phyloP scores from a whole-genome alignment of 2,329 filamentous ascomycete genomes.

The Thielaviopsis populi region DNA sequence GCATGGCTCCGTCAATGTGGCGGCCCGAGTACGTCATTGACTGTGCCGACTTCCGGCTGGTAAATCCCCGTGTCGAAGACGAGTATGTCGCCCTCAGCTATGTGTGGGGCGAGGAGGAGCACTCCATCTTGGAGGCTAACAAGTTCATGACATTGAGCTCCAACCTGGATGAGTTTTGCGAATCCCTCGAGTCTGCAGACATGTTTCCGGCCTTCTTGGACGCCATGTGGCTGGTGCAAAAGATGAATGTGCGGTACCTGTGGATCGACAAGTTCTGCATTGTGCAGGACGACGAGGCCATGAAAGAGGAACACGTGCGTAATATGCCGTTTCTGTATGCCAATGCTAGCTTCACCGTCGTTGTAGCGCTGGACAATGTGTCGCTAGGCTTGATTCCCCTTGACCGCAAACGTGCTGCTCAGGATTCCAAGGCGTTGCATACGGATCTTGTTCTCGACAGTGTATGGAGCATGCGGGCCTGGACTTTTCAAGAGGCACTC shows the following conservation, averaged over 20 bases:
- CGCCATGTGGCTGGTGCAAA: slow-evolving; percentile 31
- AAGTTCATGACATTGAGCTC: slow-evolving; percentile 24
- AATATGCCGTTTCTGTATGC: slow-evolving; percentile 33
- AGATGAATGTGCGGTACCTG: slow-evolving; percentile 29
- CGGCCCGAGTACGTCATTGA: slow-evolving; percentile 30
- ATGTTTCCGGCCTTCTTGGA: slow-evolving; percentile 30
- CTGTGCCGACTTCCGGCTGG: slow-evolving; percentile 27
- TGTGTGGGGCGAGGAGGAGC: slow-evolving; percentile 26
- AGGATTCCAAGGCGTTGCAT: slow-evolving; percentile 22
- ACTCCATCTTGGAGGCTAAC: slow-evolving; percentile 19
- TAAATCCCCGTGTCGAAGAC: slow-evolving; percentile 27
- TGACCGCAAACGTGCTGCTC: slow-evolving; percentile 23
- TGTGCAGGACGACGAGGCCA: slow-evolving; percentile 29
- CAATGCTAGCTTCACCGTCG: slow-evolving; percentile 31
- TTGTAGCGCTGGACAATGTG: slow-evolving; percentile 29
- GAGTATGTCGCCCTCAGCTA: slow-evolving; percentile 34
- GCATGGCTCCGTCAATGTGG: slow-evolving; percentile 23
- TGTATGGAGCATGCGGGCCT: slow-evolving; percentile 28
- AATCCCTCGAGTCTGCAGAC: slow-evolving; percentile 25
- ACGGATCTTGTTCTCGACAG: slow-evolving; percentile 28
- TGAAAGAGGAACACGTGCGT: slow-evolving; percentile 27
- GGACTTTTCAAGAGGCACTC: slow-evolving; percentile 31
- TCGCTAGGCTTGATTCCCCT: slow-evolving; percentile 27
- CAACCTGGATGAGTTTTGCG: slow-evolving; percentile 27
- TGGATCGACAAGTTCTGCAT: slow-evolving; percentile 35